phyloP scores from a whole-genome alignment of 371 early-diverging fungal species.

The Phascolomyces articulosus region DNA sequence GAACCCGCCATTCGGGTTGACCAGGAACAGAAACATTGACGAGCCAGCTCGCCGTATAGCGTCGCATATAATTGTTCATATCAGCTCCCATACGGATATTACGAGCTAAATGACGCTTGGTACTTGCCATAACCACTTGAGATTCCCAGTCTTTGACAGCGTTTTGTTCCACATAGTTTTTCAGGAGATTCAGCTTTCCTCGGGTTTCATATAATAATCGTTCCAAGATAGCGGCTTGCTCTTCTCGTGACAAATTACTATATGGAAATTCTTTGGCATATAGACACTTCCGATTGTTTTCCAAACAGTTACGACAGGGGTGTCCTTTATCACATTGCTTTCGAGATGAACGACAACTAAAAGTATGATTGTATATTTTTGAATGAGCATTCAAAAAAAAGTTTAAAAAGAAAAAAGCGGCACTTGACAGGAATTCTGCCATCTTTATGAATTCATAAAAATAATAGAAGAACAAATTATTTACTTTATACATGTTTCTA shows the following conservation, averaged over 20 bases:
- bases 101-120: slow-evolving; percentile 16
- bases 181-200: slow-evolving; percentile 22
- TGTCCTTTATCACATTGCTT: slow-evolving; percentile 30
- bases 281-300: slow-evolving; percentile 26
- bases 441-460: no score
- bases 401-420: not conserved
- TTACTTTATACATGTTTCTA: slow-evolving; percentile 29
- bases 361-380: not conserved
- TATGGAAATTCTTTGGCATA: slow-evolving; percentile 30
- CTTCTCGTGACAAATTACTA: slow-evolving; percentile 14
- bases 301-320: slow-evolving; percentile 24
- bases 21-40: slow-evolving; percentile 17
- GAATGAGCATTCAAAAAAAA: not conserved
- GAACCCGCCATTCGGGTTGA: slow-evolving; percentile 22
- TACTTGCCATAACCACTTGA: slow-evolving; percentile 21
- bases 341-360: slow-evolving; percentile 27
- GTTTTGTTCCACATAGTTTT: slow-evolving; percentile 17
- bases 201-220: slow-evolving; percentile 23
- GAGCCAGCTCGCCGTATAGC: slow-evolving; percentile 19
- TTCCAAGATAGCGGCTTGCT: slow-evolving; percentile 25
- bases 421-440: not conserved
- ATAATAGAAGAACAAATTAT: not conserved
- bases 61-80: slow-evolving; percentile 22
- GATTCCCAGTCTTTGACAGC: slow-evolving; percentile 19
- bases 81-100: slow-evolving; percentile 30